phyloP scores from a whole-genome alignment of 306 rosid species.

The Glycyrrhiza uralensis region DNA sequence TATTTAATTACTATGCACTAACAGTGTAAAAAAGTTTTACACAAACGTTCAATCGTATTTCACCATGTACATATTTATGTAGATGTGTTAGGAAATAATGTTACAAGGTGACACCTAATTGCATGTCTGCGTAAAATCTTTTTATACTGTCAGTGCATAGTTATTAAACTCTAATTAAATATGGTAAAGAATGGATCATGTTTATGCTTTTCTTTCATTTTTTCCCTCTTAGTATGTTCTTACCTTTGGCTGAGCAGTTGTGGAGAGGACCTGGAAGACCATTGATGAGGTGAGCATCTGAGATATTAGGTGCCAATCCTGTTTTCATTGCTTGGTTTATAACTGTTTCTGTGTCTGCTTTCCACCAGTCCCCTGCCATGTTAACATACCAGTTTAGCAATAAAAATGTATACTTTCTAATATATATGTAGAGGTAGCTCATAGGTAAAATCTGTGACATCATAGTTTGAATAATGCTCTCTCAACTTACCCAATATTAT shows the following conservation, averaged over 20 bases:
- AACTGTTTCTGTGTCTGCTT: conserved; percentile 60
- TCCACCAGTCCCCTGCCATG: conserved; percentile 81
- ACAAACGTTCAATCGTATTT: too few species aligned
- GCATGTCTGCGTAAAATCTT: too few species aligned
- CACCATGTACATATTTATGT: too few species aligned
- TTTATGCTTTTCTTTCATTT: neutral
- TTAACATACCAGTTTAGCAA: neutral
- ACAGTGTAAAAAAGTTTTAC: too few species aligned
- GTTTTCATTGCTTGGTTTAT: conserved; percentile 63
- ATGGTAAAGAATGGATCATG: neutral
- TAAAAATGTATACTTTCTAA: neutral
- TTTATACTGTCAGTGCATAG: too few species aligned
- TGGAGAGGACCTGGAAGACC: conserved; percentile 72
- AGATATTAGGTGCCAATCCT: conserved; percentile 63
- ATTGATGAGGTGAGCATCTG: conserved; percentile 69
- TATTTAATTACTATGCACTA: too few species aligned
- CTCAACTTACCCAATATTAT: conserved; percentile 49
- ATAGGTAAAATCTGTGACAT: neutral
- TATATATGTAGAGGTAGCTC: neutral
- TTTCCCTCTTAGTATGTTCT: neutral
- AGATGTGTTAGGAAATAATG: too few species aligned
- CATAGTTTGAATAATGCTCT: neutral
- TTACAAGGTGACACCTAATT: too few species aligned
- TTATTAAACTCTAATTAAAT: too few species aligned
- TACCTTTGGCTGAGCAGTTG: conserved; percentile 61